These are phyloP conservation scores for Cochlearia excelsa DNA, from an alignment of 345 rosid species.

Conservation along the genomic window DNA sequence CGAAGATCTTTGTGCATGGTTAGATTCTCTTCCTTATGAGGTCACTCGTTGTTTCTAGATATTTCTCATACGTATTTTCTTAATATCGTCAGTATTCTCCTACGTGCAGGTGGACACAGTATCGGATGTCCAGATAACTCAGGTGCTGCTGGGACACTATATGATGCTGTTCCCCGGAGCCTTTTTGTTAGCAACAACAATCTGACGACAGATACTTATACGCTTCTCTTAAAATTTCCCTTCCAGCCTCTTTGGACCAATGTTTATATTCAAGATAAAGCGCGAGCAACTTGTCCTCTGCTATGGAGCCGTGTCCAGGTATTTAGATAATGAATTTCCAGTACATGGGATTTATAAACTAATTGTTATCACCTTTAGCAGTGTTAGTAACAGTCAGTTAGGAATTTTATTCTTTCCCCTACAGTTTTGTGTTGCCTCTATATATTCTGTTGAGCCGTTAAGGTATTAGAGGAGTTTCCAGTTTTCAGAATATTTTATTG, in stretches of 20 bases:
- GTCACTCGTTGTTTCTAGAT: slow-evolving; percentile 1
- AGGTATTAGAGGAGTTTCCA: slow-evolving; percentile 1
- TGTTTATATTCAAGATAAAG: slow-evolving; percentile 76
- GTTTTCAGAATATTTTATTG: slow-evolving; percentile 27
- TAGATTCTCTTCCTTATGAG: slow-evolving; percentile 37
- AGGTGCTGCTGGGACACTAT: slow-evolving; percentile 96
- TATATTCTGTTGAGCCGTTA: background rate
- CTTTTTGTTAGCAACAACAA: slow-evolving; percentile 86
- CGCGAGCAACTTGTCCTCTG: slow-evolving; percentile 94
- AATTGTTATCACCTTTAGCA: slow-evolving; percentile 13
- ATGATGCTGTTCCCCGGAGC: slow-evolving; percentile 93
- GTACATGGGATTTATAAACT: slow-evolving; percentile 9
- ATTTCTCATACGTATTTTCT: background rate
- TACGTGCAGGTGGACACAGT: slow-evolving; percentile 47
- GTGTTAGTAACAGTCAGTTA: too few relatives aligned
- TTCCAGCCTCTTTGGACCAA: slow-evolving; percentile 93
- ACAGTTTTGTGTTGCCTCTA: slow-evolving; percentile 13
- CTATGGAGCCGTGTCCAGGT: slow-evolving; percentile 99
- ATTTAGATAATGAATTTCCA: slow-evolving; percentile 23
- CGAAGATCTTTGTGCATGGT: slow-evolving; percentile 89
- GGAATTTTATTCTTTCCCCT: slow-evolving; percentile 1
- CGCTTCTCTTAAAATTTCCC: slow-evolving; percentile 94
- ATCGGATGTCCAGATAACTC: slow-evolving; percentile 76
- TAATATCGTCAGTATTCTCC: slow-evolving; percentile 1
- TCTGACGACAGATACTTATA: slow-evolving; percentile 80